phyloP scores from a whole-genome alignment of 306 rosid genomes.

The Elaeagnus macrophylla region DNA sequence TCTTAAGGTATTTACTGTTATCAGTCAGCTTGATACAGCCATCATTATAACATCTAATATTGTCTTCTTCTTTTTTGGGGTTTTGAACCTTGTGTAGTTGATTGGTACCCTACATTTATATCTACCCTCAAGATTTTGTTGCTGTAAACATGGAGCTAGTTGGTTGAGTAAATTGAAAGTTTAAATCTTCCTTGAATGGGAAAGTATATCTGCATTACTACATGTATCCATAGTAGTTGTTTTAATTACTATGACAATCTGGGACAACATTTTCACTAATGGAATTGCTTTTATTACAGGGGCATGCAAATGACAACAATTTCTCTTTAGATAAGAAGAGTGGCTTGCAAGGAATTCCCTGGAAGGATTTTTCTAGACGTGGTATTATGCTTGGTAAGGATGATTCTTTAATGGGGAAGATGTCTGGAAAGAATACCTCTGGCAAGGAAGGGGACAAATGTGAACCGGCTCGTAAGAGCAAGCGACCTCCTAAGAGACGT shows the following conservation, averaged over 20 bases:
- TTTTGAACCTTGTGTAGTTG: background rate
- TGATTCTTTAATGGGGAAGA: constrained; percentile 47
- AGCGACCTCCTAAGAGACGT: constrained; percentile 73
- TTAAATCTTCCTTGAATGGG: constrained; percentile 24
- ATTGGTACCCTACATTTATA: too few relatives aligned
- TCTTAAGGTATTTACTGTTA: constrained; percentile 41
- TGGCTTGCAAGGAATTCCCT: constrained; percentile 75
- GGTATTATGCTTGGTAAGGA: constrained; percentile 64
- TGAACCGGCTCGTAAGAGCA: constrained; percentile 73
- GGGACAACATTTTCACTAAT: constrained; percentile 16
- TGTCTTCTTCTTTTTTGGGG: background rate
- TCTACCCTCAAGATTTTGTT: constrained; percentile 9
- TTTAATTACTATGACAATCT: constrained; percentile 16
- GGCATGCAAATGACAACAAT: constrained; percentile 46
- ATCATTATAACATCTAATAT: background rate
- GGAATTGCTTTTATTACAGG: constrained; percentile 32
- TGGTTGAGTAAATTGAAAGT: constrained; percentile 6
- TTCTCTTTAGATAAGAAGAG: constrained; percentile 53
- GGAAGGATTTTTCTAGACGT: constrained; percentile 75
- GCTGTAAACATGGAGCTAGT: background rate
- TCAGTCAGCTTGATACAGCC: constrained; percentile 6
- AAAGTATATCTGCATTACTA: constrained; percentile 21
- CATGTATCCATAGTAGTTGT: constrained; percentile 17
- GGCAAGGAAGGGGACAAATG: constrained; percentile 46
- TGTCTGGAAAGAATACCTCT: constrained; percentile 38